Evolutionary conservation across 192 early-diverging fungal species (phyloP).

Genomic region (Mortierella antarctica): DNA sequence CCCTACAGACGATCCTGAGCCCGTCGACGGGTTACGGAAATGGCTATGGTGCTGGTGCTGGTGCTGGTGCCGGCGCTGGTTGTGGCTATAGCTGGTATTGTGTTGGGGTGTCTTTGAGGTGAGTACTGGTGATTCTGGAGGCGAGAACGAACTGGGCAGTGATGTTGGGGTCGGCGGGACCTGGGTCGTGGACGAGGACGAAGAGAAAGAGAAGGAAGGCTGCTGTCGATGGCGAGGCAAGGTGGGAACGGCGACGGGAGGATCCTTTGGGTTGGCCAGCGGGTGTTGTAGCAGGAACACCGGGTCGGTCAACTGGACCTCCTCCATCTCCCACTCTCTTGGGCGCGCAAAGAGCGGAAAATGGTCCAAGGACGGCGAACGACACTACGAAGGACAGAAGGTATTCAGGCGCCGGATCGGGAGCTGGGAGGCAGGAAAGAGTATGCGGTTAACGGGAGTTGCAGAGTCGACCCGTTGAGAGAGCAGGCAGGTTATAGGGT

Average conservation of each 20-base stretch:
- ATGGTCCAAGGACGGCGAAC: too few species aligned
- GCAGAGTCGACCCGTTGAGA: neutral
- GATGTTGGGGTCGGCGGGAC: conserved; percentile 41
- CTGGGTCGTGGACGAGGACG: neutral
- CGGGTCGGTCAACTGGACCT: conserved; percentile 13
- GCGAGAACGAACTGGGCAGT: conserved; percentile 25
- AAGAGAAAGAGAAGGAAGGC: neutral
- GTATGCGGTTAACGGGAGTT: neutral
- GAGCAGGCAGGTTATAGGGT: neutral
- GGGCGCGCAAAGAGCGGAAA: neutral
- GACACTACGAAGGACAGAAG: too few species aligned
- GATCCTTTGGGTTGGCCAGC: conserved; percentile 47
- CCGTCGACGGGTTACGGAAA: conserved; percentile 1
- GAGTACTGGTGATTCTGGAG: conserved; percentile 34
- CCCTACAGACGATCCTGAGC: neutral
- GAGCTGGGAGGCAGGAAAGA: neutral
- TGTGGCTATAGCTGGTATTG: neutral
- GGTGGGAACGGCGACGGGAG: conserved; percentile 40
- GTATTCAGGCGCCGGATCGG: too few species aligned
- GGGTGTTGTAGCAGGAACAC: conserved; percentile 49
- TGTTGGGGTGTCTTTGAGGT: neutral
- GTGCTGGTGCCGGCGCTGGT: neutral
- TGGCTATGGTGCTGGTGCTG: conserved; percentile 2
- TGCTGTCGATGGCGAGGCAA: conserved; percentile 36
- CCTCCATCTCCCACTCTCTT: conserved; percentile 19